A percentile compares a stretch with the other conserved stretches of the same genome.
phyloP scores from a whole-genome alignment of 2,329 filamentous ascomycete genomes.

The Endothia cerciana region DNA sequence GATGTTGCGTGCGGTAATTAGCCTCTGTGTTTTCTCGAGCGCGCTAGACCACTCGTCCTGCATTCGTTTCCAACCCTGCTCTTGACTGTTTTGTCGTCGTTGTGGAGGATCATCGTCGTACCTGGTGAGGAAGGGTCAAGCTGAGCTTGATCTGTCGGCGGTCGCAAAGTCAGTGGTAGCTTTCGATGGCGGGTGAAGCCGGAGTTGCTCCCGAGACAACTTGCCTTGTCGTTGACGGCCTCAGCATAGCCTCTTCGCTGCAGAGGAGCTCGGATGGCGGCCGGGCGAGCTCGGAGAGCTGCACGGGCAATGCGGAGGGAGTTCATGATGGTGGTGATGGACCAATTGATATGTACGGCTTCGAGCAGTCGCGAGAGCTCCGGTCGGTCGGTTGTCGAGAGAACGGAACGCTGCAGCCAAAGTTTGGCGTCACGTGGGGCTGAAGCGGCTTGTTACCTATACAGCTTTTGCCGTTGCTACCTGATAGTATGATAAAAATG shows the following conservation, averaged over 20 bases:
- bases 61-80: background rate
- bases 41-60: constrained; percentile 10
- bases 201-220: constrained; percentile 35
- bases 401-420: constrained; percentile 25
- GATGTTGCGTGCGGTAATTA: constrained; percentile 54
- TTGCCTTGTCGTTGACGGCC: constrained; percentile 79
- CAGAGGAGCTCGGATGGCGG: constrained; percentile 73
- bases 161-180: constrained; percentile 24
- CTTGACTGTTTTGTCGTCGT: background rate
- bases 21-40: constrained; percentile 33
- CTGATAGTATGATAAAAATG: too few relatives aligned
- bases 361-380: constrained; percentile 47
- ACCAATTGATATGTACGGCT: constrained; percentile 52
- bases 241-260: constrained; percentile 93
- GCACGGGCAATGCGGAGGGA: constrained; percentile 82
- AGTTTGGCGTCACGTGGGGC: constrained; percentile 28
- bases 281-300: constrained; percentile 82
- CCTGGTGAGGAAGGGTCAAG: constrained; percentile 96
- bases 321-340: constrained; percentile 74
- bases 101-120: constrained; percentile 57
- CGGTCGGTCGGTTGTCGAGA: constrained; percentile 27
- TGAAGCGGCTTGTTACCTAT: background rate
- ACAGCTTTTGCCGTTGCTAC: background rate
- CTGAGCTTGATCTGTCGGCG: constrained; percentile 84
- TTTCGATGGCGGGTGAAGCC: constrained; percentile 22